Conservation (phyloP, 2,329 filamentous ascomycete genomes). For the Beauveria australis region DNA sequence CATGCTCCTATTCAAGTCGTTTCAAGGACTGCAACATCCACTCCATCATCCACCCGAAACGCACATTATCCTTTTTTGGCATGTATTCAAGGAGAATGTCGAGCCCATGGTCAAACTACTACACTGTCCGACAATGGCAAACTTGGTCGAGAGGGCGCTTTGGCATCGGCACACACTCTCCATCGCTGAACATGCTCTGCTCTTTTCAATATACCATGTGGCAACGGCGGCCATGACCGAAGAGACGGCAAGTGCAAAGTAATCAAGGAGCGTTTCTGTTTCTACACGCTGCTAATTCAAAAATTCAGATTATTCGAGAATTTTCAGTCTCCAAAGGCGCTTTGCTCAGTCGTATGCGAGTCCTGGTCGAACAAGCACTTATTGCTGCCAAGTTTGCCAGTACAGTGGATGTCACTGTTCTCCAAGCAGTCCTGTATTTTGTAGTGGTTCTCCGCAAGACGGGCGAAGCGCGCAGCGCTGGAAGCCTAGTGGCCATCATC, state of each 20-base stretch:
- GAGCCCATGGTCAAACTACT: slow-evolving; percentile 1
- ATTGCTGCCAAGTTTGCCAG: slow-evolving; percentile 8
- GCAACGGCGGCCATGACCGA: background rate
- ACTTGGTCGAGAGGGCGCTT: background rate
- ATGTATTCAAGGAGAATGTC: slow-evolving; percentile 1
- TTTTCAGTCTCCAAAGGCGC: background rate
- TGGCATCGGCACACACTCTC: background rate
- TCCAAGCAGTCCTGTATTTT: background rate
- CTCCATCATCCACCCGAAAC: slow-evolving; percentile 1
- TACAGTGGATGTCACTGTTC: background rate
- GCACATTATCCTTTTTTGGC: slow-evolving; percentile 2
- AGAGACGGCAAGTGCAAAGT: background rate
- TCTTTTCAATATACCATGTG: slow-evolving; percentile 4
- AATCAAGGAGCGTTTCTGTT: too few species aligned
- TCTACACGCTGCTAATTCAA: background rate
- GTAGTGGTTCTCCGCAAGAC: slow-evolving; percentile 4
- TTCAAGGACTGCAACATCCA: background rate
- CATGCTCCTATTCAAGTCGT: slow-evolving; percentile 4
- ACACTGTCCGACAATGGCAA: background rate
- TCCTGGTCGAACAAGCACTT: slow-evolving; percentile 6
- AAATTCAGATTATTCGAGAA: background rate
- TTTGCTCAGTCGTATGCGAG: slow-evolving; percentile 7
- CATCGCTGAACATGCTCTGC: background rate
- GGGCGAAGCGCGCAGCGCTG: background rate
- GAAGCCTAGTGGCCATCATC: background rate